Evolutionary conservation across 345 rosid species (phyloP).

Genomic region (Cardamine chenopodiifolia): DNA sequence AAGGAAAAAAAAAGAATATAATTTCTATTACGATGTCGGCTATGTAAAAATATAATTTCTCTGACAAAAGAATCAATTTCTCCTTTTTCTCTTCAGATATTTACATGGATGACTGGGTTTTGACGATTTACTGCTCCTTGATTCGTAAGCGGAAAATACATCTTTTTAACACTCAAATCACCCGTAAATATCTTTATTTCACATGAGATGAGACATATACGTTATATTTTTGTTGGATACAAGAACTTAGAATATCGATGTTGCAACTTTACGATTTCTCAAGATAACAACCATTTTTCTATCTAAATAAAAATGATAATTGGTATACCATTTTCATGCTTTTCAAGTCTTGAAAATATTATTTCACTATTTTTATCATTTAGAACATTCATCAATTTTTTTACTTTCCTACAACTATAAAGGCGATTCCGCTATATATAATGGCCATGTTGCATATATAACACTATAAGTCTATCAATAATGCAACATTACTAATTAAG

Average conservation of each 20-base stretch:
- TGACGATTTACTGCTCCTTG: background rate
- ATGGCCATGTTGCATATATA: too few relatives aligned
- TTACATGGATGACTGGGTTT: background rate
- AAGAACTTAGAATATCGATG: background rate
- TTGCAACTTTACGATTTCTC: background rate
- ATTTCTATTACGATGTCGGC: constrained; percentile 29
- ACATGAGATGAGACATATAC: background rate
- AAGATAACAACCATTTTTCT: background rate
- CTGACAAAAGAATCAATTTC: too few relatives aligned
- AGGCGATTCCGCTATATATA: background rate
- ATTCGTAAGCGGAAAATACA: background rate
- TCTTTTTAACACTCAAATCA: background rate
- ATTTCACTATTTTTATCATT: too few relatives aligned
- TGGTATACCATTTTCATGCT: too few relatives aligned
- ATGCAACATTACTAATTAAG: too few relatives aligned
- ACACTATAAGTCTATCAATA: too few relatives aligned
- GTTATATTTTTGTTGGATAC: background rate
- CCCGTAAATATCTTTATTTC: background rate
- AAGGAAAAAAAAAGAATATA: too few relatives aligned
- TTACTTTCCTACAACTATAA: background rate
- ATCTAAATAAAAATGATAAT: background rate
- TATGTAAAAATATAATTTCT: background rate
- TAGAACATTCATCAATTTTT: background rate
- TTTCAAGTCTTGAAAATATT: background rate
- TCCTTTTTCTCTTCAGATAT: constrained; percentile 20